Percentiles rank a stretch among this genome's conserved stretches.
phyloP scores from a whole-genome alignment of 148 eudicot genomes.

The Heliosperma pusillum region DNA sequence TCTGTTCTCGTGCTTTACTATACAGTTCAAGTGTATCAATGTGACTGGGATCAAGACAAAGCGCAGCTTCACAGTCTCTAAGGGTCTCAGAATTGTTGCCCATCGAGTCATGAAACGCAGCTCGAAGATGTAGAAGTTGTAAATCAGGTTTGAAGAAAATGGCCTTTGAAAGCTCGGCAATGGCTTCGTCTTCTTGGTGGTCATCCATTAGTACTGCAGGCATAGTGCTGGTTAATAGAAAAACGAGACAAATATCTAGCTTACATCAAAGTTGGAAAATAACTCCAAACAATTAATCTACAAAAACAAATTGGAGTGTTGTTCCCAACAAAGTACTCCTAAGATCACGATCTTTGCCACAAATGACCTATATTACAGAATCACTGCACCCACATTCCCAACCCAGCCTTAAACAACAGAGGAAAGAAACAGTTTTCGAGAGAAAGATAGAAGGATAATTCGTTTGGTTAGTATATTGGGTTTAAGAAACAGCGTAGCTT shows the following conservation, averaged over 20 bases:
- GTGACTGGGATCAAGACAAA: slow-evolving; percentile 56
- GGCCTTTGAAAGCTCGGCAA: slow-evolving; percentile 54
- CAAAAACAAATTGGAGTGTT: not conserved
- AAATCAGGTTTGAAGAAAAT: slow-evolving; percentile 64
- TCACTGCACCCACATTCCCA: too few species aligned
- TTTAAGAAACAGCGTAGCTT: not conserved
- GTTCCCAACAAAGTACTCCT: too few species aligned
- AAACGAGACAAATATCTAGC: not conserved
- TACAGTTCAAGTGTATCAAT: slow-evolving; percentile 55
- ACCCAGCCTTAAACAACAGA: too few species aligned
- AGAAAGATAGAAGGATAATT: not conserved
- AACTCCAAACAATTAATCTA: not conserved
- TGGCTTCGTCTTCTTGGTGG: slow-evolving; percentile 67
- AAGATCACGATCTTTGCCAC: too few species aligned
- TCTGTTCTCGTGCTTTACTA: slow-evolving; percentile 37
- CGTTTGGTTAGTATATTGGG: not conserved
- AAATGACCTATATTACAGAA: too few species aligned
- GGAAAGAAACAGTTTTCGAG: too few species aligned
- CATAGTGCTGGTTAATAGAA: slow-evolving; percentile 13
- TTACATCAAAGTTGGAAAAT: not conserved
- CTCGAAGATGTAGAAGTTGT: slow-evolving; percentile 69
- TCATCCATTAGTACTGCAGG: slow-evolving; percentile 68
- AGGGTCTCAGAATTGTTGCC: slow-evolving; percentile 42
- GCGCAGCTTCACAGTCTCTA: slow-evolving; percentile 67
- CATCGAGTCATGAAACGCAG: slow-evolving; percentile 67